Conservation (phyloP, 2,329 filamentous ascomycete species). For the Calonectria ilicicola region DNA sequence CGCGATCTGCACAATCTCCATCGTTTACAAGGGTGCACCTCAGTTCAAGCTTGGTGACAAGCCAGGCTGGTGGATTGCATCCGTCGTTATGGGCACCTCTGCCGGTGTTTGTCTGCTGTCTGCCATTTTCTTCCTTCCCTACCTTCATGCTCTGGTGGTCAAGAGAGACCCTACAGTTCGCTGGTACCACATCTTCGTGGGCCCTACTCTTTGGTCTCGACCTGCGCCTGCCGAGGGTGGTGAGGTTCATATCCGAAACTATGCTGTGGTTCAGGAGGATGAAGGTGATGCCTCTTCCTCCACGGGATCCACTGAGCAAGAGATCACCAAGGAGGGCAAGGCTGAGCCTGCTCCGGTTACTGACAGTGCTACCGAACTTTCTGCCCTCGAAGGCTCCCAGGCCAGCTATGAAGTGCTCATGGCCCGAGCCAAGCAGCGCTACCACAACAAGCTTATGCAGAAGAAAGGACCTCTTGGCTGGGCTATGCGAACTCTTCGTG, state of each 20-base stretch:
- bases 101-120: slow-evolving; percentile 52
- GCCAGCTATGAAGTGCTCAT: slow-evolving; percentile 71
- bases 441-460: slow-evolving; percentile 72
- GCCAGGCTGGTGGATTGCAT: slow-evolving; percentile 60
- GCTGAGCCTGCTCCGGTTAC: not conserved
- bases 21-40: slow-evolving; percentile 85
- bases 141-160: slow-evolving; percentile 73
- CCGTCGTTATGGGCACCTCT: not conserved
- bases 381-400: slow-evolving; percentile 54
- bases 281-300: not conserved
- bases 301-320: not conserved
- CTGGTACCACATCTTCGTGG: slow-evolving; percentile 72
- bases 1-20: slow-evolving; percentile 79
- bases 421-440: slow-evolving; percentile 64
- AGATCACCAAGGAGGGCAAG: slow-evolving; percentile 1
- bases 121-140: slow-evolving; percentile 80
- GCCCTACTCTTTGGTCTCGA: slow-evolving; percentile 74
- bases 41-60: slow-evolving; percentile 52
- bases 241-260: not conserved
- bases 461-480: slow-evolving; percentile 77
- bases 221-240: slow-evolving; percentile 53
- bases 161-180: slow-evolving; percentile 74
- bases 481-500: slow-evolving; percentile 81
- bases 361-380: slow-evolving; percentile 40
- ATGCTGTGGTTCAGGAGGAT: not conserved